Evolutionary conservation across 768 basidiomycete species (phyloP), one percentile per base, ranked within the genome.

Genomic region (Daedaleopsis sinensis): DNA sequence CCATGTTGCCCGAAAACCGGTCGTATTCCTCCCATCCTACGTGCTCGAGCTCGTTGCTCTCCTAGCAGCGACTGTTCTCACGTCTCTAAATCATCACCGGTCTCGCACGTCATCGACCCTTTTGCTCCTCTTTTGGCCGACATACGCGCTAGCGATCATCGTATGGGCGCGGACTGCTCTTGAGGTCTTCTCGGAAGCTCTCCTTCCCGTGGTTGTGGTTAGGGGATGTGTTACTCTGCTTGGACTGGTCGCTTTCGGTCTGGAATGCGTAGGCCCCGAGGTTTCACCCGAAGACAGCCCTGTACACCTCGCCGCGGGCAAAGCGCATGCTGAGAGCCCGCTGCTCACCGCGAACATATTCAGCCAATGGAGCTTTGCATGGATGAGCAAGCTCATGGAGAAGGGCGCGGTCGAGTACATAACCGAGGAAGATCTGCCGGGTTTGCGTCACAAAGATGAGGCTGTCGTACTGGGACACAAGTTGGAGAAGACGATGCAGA

Each of bases 381-480:
- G 94, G 94, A 83, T 98, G 79, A 93, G 91, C 1, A 82, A 83
- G 0, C 81, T 94, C 18, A 83, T 95, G 85, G 80, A 77, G 66
- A 88, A 87, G 68, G 91, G 91, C 35, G 80, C 82, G 0, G 71
- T 75, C 6, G 75, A 83, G 55, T 86, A 83, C 70, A 87, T 98
- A 59, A 90, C 89, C 1, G 94, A 96, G 71, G 82, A 89, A 32
- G 96, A 98, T 69, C 82, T 98, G 23, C 94, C 94, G 46, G 81
- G 86, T 0, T 78, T 97, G 24, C 76, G 85, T 24, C 77, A 86
- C 0, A 69, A 75, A 10, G 93, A 97, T 68, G 85, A 89, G 65
- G 87, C 93, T 0, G 80, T 80, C 24, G 82, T 84, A 23, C 83
- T 97, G 0, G 89, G 89, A 13, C 65, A 77, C 10, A 78, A 80